A percentile compares a stretch with the other conserved stretches of the same genome.
Conservation (phyloP, 78 protist genomes). For the Chrysochromulina tobinii region DNA sequence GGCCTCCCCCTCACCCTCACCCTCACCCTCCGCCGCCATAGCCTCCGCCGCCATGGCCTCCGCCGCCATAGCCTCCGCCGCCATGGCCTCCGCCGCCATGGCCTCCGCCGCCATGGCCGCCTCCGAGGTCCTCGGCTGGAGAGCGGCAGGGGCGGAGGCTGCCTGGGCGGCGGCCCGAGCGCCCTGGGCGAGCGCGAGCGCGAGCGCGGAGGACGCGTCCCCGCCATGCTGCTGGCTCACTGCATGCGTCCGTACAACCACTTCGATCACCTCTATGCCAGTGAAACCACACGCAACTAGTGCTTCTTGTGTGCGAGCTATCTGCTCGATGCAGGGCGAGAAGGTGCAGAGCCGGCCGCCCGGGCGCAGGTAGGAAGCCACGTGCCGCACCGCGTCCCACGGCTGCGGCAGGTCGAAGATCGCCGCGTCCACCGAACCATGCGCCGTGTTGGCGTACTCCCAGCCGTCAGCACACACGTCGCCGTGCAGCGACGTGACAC, state of each 20-base stretch:
- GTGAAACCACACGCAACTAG: not conserved
- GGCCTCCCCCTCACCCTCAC: not conserved
- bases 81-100: too few species aligned
- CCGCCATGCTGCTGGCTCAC: too few species aligned
- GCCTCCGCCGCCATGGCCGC: too few species aligned
- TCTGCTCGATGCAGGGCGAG: conserved; percentile 93
- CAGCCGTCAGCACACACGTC: conserved; percentile 61
- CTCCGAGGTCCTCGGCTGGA: too few species aligned
- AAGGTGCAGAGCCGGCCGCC: conserved; percentile 85
- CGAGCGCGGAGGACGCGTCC: too few species aligned
- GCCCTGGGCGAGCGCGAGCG: too few species aligned
- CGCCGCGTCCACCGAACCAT: conserved; percentile 70
- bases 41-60: too few species aligned
- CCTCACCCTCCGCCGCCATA: too few species aligned
- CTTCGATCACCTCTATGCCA: not conserved
- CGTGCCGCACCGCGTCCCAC: conserved; percentile 69
- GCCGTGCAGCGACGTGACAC: conserved; percentile 23
- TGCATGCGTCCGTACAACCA: too few species aligned
- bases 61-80: too few species aligned
- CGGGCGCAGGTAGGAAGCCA: conserved; percentile 45
- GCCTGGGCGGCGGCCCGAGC: too few species aligned
- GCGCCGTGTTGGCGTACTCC: not conserved
- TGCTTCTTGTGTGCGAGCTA: not conserved
- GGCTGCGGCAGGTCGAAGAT: conserved; percentile 90
- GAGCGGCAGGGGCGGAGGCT: too few species aligned